Evolutionary conservation across 441 rosid species (phyloP).

Genomic region (Viola pubescens): DNA sequence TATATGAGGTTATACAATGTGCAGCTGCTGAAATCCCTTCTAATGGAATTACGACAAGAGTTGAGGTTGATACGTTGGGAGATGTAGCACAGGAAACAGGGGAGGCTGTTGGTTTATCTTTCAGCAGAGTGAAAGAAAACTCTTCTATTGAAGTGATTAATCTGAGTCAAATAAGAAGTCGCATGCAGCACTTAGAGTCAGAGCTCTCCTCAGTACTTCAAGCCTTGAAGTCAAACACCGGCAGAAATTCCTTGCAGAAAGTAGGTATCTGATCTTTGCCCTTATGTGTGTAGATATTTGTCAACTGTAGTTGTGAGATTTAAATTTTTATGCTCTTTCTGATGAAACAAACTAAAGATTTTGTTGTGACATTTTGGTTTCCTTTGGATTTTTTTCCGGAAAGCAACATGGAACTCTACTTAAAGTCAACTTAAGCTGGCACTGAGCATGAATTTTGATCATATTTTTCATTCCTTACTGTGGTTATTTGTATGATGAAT

Average conservation of each 20-base stretch:
- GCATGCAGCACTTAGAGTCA: slow-evolving; percentile 55
- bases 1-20: slow-evolving; percentile 11
- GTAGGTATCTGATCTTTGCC: slow-evolving; percentile 28
- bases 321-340: neutral
- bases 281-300: neutral
- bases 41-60: slow-evolving; percentile 13
- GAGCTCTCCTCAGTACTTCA: slow-evolving; percentile 74
- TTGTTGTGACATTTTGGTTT: neutral
- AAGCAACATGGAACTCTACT: neutral
- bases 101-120: slow-evolving; percentile 15
- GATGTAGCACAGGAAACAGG: slow-evolving; percentile 25
- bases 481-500: neutral
- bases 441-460: neutral
- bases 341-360: neutral
- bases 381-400: slow-evolving; percentile 1
- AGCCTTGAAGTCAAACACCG: slow-evolving; percentile 44
- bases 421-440: neutral
- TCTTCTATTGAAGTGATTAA: slow-evolving; percentile 26
- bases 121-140: slow-evolving; percentile 25
- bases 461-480: neutral
- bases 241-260: slow-evolving; percentile 31
- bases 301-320: neutral
- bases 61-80: slow-evolving; percentile 17
- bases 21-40: slow-evolving; percentile 49
- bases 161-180: slow-evolving; percentile 38